phyloP scores from a whole-genome alignment of 345 rosid species.

The Reutealis trisperma region DNA sequence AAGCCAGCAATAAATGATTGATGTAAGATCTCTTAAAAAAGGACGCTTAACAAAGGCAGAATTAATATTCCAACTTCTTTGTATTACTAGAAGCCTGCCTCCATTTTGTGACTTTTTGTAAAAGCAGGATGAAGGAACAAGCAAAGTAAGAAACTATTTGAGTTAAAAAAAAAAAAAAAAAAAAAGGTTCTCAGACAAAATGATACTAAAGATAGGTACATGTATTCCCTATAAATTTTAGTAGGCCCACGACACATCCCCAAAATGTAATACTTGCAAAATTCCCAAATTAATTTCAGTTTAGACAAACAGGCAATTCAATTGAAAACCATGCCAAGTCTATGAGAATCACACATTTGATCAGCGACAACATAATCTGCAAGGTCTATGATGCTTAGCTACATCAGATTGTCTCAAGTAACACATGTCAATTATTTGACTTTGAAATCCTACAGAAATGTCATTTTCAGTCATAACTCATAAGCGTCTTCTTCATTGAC shows the following conservation, averaged over 20 bases:
- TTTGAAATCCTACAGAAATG: conserved; percentile 9
- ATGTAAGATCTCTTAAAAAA: neutral
- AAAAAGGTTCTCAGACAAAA: neutral
- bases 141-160: neutral
- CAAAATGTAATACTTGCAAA: neutral
- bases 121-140: neutral
- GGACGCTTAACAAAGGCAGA: neutral
- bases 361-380: conserved; percentile 2
- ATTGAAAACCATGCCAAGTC: conserved; percentile 5
- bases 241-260: neutral
- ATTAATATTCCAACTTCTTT: neutral
- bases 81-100: neutral
- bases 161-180: too few species aligned
- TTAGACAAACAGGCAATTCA: neutral
- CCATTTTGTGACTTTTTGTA: neutral
- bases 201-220: neutral
- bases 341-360: neutral
- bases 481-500: conserved; percentile 21
- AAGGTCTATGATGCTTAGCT: conserved; percentile 7
- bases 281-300: neutral
- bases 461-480: conserved; percentile 7
- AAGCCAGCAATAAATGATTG: neutral
- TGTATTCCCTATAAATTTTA: neutral
- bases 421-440: conserved; percentile 8
- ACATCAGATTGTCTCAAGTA: conserved; percentile 14